Evolutionary conservation across 2,329 filamentous ascomycete genomes (phyloP).

Genomic region (Orbilia ellipsospora): DNA sequence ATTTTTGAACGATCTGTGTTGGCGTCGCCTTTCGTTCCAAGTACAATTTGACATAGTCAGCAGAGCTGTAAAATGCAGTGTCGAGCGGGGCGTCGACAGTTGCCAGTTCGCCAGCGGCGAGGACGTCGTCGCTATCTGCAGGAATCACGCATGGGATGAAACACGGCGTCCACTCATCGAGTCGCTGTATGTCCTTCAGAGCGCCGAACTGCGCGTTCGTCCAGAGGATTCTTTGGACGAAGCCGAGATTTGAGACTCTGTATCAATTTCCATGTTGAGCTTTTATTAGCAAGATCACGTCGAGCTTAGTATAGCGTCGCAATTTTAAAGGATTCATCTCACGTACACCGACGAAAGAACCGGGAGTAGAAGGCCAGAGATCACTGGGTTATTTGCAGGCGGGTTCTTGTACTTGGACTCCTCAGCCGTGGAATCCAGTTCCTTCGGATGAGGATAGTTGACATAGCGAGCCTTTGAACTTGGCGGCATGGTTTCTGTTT

Average conservation of each 20-base stretch:
- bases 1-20: slow-evolving; percentile 66
- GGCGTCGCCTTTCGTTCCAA: slow-evolving; percentile 67
- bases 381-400: slow-evolving; percentile 41
- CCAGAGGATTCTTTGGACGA: slow-evolving; percentile 76
- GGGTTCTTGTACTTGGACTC: slow-evolving; percentile 47
- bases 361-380: slow-evolving; percentile 35
- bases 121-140: slow-evolving; percentile 59
- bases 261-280: not conserved
- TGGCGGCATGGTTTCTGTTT: slow-evolving; percentile 20
- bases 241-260: slow-evolving; percentile 71
- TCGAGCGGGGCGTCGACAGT: slow-evolving; percentile 63
- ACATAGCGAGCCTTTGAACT: slow-evolving; percentile 35
- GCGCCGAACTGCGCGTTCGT: slow-evolving; percentile 73
- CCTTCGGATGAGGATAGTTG: slow-evolving; percentile 48
- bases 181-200: slow-evolving; percentile 68
- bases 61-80: slow-evolving; percentile 72
- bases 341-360: slow-evolving; percentile 38
- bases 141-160: slow-evolving; percentile 67
- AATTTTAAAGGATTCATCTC: not conserved
- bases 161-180: slow-evolving; percentile 66
- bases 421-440: slow-evolving; percentile 24
- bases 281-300: not conserved
- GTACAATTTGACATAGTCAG: slow-evolving; percentile 78
- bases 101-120: slow-evolving; percentile 61
- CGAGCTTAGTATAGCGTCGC: not conserved